Evolutionary conservation across 257 asterid genomes (phyloP), one percentile per base, ranked within the genome.

Genomic region (Voacanga thouarsii): DNA sequence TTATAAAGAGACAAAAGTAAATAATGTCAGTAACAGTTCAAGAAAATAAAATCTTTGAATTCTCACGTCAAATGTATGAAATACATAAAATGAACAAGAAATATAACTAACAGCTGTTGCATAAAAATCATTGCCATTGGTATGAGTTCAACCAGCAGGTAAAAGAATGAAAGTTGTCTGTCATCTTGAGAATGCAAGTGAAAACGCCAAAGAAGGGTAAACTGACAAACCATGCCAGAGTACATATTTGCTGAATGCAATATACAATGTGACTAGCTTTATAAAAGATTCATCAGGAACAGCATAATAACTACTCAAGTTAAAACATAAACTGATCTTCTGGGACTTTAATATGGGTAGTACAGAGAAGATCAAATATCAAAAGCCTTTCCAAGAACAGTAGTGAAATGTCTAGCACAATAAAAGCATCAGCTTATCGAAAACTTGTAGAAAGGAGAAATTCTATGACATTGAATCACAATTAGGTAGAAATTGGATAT

Each of bases 11-110:
- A 16, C 19, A 67, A 57, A 64, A 79, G 50, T 12, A 23, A 19
- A 41, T 23, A 24, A 43, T 23, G 72, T 75, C 57, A 75, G 83
- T 12, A 49, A n/a, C 39, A 68, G 21, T 67, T 56, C 33, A 61
- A 61, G 43, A 15, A 4, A 45, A 76, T 3, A 16, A 79, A 33
- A 64, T 15, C 9, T 37, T 47, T 16, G 9, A n/a, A 37, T 55
- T 75, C 57, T 15, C 21, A 10, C 45, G 14, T 30, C 74, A 63
- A n/a, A 47, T 7, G 11, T 10, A 9, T 63, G 10, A 5, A 47
- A 47, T 23, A 44, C 12, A 57, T 14, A 56, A 43, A 63, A 39
- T 30, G 49, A 45, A 28, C n/a, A 30, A 33, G 28, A 43, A 16
- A 4, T 21, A 41, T 12, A 66, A 33, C 50, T 33, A 21, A 26